These are phyloP conservation scores for Trichoderma guizhouense DNA, from an alignment of 2,329 filamentous ascomycete genomes.

Conservation along the genomic window DNA sequence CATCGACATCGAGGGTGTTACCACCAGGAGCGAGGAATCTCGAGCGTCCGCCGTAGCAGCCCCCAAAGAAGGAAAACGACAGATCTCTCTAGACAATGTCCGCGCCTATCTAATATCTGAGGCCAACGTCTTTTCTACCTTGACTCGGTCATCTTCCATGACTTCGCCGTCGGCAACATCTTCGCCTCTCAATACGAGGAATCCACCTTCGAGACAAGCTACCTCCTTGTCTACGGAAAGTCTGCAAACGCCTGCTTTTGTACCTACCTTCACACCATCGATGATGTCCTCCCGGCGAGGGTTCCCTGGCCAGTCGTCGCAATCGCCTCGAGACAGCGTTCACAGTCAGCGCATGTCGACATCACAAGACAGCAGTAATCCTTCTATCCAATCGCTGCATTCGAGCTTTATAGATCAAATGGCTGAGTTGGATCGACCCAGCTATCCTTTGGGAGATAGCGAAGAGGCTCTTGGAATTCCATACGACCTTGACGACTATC, in stretches of 20 bases:
- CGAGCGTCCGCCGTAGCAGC: constrained; percentile 35
- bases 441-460: constrained; percentile 43
- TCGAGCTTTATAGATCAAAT: constrained; percentile 27
- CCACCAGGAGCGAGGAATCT: constrained; percentile 35
- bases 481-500: constrained; percentile 45
- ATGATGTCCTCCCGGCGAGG: background rate
- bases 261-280: constrained; percentile 16
- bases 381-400: constrained; percentile 26
- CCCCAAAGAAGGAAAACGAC: constrained; percentile 62
- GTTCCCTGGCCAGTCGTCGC: background rate
- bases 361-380: constrained; percentile 29
- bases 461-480: constrained; percentile 56
- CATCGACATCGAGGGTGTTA: constrained; percentile 66
- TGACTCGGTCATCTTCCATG: constrained; percentile 56
- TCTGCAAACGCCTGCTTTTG: constrained; percentile 21
- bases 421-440: constrained; percentile 23
- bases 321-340: constrained; percentile 23
- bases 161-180: constrained; percentile 40
- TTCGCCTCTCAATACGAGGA: constrained; percentile 49
- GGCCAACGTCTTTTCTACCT: constrained; percentile 59
- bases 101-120: constrained; percentile 65
- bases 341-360: constrained; percentile 19
- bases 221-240: constrained; percentile 29
- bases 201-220: constrained; percentile 34
- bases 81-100: constrained; percentile 61